Base-by-base conservation (phyloP, 257 asterid genomes). In the Solanum chiquidenum region DNA sequence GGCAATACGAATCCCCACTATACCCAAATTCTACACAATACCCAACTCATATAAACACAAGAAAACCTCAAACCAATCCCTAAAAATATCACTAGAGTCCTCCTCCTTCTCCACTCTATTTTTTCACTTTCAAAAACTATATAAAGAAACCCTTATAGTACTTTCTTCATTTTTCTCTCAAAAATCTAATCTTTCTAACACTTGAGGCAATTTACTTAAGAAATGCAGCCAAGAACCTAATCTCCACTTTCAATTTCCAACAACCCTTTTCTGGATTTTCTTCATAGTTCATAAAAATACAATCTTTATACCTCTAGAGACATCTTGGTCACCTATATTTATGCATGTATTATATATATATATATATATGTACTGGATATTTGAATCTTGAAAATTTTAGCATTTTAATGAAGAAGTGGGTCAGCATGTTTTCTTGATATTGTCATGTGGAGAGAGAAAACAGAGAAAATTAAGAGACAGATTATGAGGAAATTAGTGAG, bases 81-180 rank as follows among this genome's bases (percentile, higher is more conserved):
- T 90, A 88, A 69, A 52, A 74, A 46, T 9, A 73, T 73, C 16
- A 73, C 40, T 20, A 34, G 46, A 71, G 7, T 31, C 49, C 38
- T 34, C 82, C 18, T 9, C 52, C 18, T 35, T 74, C 82, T 20
- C 52, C 83, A 74, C 52, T 0, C 33, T 16, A 27, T 13, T 68
- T 68, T 35, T 74, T 35, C 31, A 74, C 52, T 74, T 10, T 2
- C 29, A 74, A 20, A 37, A 82, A 86, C 46, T 31, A n/a, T 38
- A 76, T 3, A 76, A 76, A 40, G 23, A 76, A 76, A 37, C 58
- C 58, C 83, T 38, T 76, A 40, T n/a, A 38, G 34, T 76, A 76
- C 6, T 76, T 40, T 13, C 27, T 76, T 76, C 58, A 40, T 89
- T 84, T 90, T 84, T 49, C 86, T 80, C 80, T 86, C 88, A 75